Percentiles rank a stretch among this genome's conserved stretches.
Evolutionary conservation across 345 rosid genomes (phyloP).

Genomic region (Streptanthus diversifolius): DNA sequence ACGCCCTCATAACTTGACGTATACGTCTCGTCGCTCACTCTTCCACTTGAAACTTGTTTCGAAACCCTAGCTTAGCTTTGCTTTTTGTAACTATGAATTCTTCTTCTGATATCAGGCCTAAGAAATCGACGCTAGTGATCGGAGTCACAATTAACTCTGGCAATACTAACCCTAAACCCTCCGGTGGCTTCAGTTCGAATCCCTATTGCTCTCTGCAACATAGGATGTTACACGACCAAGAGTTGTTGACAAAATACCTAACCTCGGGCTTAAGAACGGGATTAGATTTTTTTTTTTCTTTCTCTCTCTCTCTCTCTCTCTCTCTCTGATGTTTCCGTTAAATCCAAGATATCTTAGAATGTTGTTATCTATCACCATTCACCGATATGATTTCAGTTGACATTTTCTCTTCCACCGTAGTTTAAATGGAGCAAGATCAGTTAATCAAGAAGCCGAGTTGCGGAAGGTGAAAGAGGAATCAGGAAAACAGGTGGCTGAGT

Average conservation of each 20-base stretch:
- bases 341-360: neutral
- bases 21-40: neutral
- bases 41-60: neutral
- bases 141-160: neutral
- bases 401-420: neutral
- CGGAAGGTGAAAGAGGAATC: constrained; percentile 14
- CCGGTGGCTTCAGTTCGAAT: neutral
- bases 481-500: neutral
- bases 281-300: constrained; percentile 3
- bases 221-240: neutral
- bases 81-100: neutral
- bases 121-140: neutral
- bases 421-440: neutral
- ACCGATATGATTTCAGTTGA: neutral
- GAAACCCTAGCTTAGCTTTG: neutral
- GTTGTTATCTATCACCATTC: neutral
- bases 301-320: neutral
- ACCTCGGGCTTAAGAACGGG: neutral
- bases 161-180: constrained; percentile 1
- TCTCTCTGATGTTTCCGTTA: constrained; percentile 2
- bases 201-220: neutral
- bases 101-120: neutral
- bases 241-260: neutral
- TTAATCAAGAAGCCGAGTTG: constrained; percentile 3
- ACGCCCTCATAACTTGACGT: neutral